Conservation (phyloP, 2,329 filamentous ascomycete species). For the Curvularia sp. region DNA sequence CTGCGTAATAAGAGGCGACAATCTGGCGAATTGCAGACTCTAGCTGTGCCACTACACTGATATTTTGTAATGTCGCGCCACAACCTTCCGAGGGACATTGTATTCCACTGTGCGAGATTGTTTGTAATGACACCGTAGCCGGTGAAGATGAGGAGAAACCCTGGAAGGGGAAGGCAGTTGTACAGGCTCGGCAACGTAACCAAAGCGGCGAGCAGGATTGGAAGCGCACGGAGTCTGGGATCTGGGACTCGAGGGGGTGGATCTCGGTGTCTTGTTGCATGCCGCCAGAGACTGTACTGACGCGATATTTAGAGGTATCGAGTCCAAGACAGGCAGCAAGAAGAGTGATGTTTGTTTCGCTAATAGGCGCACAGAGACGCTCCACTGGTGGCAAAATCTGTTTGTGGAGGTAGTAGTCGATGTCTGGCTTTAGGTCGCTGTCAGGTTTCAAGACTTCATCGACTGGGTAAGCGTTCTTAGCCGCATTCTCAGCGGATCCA, state of each 20-base stretch:
- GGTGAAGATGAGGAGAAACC: slow-evolving; percentile 63
- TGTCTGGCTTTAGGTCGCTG: slow-evolving; percentile 79
- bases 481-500: slow-evolving; percentile 71
- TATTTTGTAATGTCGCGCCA: slow-evolving; percentile 67
- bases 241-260: slow-evolving; percentile 90
- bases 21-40: slow-evolving; percentile 82
- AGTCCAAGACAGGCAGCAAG: slow-evolving; percentile 93
- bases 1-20: slow-evolving; percentile 87
- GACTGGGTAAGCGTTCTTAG: slow-evolving; percentile 87
- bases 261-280: slow-evolving; percentile 60
- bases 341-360: slow-evolving; percentile 86
- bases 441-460: slow-evolving; percentile 83
- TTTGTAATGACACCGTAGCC: slow-evolving; percentile 28
- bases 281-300: slow-evolving; percentile 66
- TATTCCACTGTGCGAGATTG: slow-evolving; percentile 74
- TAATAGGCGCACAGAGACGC: slow-evolving; percentile 94
- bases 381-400: slow-evolving; percentile 98
- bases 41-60: slow-evolving; percentile 84
- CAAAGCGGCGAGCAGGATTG: slow-evolving; percentile 77
- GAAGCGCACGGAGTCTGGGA: slow-evolving; percentile 90
- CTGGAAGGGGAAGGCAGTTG: slow-evolving; percentile 74
- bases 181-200: slow-evolving; percentile 84
- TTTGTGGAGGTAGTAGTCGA: slow-evolving; percentile 98
- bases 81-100: slow-evolving; percentile 72
- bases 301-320: slow-evolving; percentile 85